Conservation (phyloP, 2,329 filamentous ascomycete species). For the Fusarium metavorans region DNA sequence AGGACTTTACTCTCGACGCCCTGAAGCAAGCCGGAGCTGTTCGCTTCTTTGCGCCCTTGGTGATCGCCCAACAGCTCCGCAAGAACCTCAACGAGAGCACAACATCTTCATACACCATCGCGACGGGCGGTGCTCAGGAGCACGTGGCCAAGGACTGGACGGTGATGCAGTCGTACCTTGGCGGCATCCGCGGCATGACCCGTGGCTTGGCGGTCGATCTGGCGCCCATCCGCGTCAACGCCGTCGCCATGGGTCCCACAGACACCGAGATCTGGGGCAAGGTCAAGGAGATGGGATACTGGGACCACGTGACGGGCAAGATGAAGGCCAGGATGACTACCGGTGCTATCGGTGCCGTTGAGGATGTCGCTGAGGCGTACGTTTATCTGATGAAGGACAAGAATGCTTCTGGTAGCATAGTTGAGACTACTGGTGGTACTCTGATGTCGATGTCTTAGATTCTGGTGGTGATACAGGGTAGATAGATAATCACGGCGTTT, state of each 20-base stretch:
- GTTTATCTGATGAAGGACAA: conserved; percentile 41
- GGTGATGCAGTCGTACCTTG: conserved; percentile 25
- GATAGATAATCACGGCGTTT: neutral
- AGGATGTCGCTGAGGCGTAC: conserved; percentile 39
- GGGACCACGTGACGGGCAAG: conserved; percentile 24
- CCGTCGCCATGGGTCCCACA: conserved; percentile 27
- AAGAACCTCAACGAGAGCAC: conserved; percentile 29
- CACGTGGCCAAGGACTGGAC: conserved; percentile 33
- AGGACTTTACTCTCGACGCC: conserved; percentile 16
- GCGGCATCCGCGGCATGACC: conserved; percentile 29
- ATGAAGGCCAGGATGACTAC: conserved; percentile 34
- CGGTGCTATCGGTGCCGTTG: conserved; percentile 20
- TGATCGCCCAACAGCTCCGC: conserved; percentile 34
- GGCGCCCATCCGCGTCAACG: conserved; percentile 33
- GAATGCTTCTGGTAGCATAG: conserved; percentile 33
- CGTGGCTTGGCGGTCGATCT: conserved; percentile 35
- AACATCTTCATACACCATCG: conserved; percentile 32
- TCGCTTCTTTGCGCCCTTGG: conserved; percentile 32
- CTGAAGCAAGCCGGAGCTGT: conserved; percentile 35
- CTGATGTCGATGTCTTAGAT: conserved; percentile 30
- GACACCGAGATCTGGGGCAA: conserved; percentile 35
- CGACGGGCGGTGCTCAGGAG: conserved; percentile 25
- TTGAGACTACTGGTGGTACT: conserved; percentile 37
- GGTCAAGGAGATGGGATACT: conserved; percentile 30
- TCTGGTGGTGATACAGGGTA: neutral